Base-by-base conservation (phyloP, 2,329 filamentous ascomycete genomes). In the Fusarium sp. region DNA sequence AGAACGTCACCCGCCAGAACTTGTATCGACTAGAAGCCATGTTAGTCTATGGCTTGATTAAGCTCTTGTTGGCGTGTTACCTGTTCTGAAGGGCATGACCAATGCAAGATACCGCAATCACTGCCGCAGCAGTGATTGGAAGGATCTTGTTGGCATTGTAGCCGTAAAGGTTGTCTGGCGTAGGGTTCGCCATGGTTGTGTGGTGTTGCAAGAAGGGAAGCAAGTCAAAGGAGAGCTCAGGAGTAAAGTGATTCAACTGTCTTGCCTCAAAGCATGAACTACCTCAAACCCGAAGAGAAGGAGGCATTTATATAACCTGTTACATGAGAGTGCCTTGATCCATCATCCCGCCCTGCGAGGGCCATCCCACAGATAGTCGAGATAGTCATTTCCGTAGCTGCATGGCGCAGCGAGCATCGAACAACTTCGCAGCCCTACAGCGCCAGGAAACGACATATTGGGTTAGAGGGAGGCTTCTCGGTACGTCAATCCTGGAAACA, bases 1-100 rank as follows among this genome's bases (percentile, higher is more conserved):
- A 78, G 68, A 78, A 78, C 6, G 76, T 78, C 0, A 78, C 75
- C 25, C 73, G 50, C 76, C 76, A 78, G 20, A 77, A 78, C 11
- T 72, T 76, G 37, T 78, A 78, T 25, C 66, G 71, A 11, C 76
- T 78, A 3, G 4, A 4, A n/a, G 5, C 2, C 12, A 2, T 12
- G 50, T 75, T 22, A 73, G 67, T 8, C 30, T 17, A 1, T 6
- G n/a, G 15, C 3, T 7, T 33, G 45, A 45, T 20, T 6, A 40
- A 35, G 22, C 32, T 22, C 10, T 8, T 37, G 32, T 20, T 47
- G 14, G 17, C 9, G n/a, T 20, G 62, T 63, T 14, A 72, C 76
- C 43, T 62, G 14, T 78, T 78, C 58, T 78, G 76, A 7, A 76
- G 47, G 32, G 32, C 33, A 37, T 78, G 76, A 0, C 74, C 68